A percentile compares a stretch with the other conserved stretches of the same genome.
Conservation (phyloP, 2,329 filamentous ascomycete species). For the Dactylellina sp. region DNA sequence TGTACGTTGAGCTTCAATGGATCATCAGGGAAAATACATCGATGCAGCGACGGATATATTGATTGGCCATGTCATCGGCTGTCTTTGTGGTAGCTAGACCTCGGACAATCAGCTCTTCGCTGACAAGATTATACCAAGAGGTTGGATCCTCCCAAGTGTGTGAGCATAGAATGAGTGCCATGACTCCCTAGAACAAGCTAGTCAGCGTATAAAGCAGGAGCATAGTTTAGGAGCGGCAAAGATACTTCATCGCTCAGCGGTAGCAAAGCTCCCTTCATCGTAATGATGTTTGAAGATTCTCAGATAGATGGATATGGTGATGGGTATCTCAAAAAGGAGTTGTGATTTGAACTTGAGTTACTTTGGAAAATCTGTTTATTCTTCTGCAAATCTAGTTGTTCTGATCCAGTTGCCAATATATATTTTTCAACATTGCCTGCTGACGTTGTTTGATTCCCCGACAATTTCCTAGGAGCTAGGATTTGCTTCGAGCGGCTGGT, state of each 20-base stretch:
- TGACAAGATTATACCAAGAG: conserved; percentile 6
- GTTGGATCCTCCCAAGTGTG: background rate
- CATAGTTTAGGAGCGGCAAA: background rate
- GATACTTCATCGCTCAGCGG: conserved; percentile 9
- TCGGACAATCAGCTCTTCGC: conserved; percentile 12
- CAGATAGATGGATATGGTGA: no score
- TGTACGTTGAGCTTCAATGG: no score
- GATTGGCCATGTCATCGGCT: background rate
- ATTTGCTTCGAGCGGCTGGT: no score
- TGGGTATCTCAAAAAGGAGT: no score
- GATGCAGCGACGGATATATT: background rate
- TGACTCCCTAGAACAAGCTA: conserved; percentile 16
- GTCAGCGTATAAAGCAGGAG: background rate
- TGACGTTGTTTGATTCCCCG: no score
- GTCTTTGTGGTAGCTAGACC: background rate
- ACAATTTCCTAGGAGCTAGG: no score
- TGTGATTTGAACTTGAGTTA: no score
- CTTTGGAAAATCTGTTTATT: no score
- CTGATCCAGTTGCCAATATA: no score
- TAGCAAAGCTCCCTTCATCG: background rate
- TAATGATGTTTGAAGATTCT: background rate
- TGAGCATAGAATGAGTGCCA: background rate
- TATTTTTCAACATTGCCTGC: no score
- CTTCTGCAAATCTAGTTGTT: no score
- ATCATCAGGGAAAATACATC: background rate